A percentile compares a stretch with the other conserved stretches of the same genome.
Conservation (phyloP, 2,329 filamentous ascomycete genomes). For the Celoporthe dispersa region DNA sequence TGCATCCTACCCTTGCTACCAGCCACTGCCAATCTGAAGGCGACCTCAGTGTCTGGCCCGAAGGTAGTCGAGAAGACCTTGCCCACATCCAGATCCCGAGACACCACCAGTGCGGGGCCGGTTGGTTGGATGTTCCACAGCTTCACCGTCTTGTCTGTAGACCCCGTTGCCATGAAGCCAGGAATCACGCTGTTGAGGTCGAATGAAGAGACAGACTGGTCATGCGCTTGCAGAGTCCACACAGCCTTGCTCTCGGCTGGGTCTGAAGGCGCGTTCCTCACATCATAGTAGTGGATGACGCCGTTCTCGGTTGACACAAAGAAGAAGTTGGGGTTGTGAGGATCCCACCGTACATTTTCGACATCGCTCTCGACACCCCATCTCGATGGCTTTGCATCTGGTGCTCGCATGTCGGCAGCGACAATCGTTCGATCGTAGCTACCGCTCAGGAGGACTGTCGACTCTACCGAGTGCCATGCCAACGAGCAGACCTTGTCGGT, state of each 20-base stretch:
- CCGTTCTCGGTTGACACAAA: conserved; percentile 94
- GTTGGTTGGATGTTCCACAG: conserved; percentile 87
- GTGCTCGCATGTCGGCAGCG: conserved; percentile 94
- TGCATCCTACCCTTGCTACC: conserved; percentile 92
- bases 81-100: conserved; percentile 89
- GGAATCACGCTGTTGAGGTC: conserved; percentile 90
- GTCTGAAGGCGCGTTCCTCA: conserved; percentile 73
- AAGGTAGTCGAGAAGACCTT: conserved; percentile 93
- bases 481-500: conserved; percentile 97
- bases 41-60: conserved; percentile 86
- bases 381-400: conserved; percentile 77
- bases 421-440: conserved; percentile 95
- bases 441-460: conserved; percentile 87
- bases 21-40: conserved; percentile 89
- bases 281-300: conserved; percentile 89
- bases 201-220: conserved; percentile 88
- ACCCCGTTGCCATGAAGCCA: conserved; percentile 91
- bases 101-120: conserved; percentile 88
- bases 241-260: conserved; percentile 80
- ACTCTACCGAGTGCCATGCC: conserved; percentile 87
- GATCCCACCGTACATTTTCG: conserved; percentile 90
- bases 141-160: conserved; percentile 93
- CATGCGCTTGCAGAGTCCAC: conserved; percentile 95
- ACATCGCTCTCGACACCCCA: conserved; percentile 98
- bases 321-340: conserved; percentile 90